Evolutionary conservation across 441 rosid species (phyloP).

Genomic region (Melastoma candidum): DNA sequence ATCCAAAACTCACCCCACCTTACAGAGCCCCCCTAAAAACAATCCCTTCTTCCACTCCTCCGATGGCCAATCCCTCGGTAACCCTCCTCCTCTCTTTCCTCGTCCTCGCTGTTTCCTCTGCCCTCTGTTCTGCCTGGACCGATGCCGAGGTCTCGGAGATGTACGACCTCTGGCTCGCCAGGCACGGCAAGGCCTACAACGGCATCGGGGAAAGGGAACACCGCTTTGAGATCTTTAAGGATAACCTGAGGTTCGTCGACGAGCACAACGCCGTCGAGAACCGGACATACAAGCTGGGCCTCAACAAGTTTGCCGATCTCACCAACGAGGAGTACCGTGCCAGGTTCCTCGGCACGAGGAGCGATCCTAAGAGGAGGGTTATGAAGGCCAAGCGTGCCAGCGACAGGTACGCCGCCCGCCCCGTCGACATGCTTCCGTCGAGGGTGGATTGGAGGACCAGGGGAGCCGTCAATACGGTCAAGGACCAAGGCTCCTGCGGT

Average conservation of each 20-base stretch:
- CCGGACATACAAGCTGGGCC: constrained; percentile 11
- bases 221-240: constrained; percentile 18
- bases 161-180: constrained; percentile 16
- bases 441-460: constrained; percentile 12
- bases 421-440: constrained; percentile 10
- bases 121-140: constrained; percentile 1
- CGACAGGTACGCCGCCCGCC: constrained; percentile 5
- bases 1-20: too few relatives aligned
- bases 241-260: constrained; percentile 16
- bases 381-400: constrained; percentile 14
- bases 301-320: constrained; percentile 16
- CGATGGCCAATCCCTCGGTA: too few relatives aligned
- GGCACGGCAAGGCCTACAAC: constrained; percentile 14
- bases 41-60: too few relatives aligned
- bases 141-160: constrained; percentile 9
- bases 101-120: too few relatives aligned
- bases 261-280: not conserved
- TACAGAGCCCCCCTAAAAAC: too few relatives aligned
- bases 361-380: constrained; percentile 9
- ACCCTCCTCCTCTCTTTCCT: too few relatives aligned
- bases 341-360: constrained; percentile 12
- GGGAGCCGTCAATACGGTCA: constrained; percentile 17
- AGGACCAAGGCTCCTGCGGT: constrained; percentile 17
- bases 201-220: constrained; percentile 11
- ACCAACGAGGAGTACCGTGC: constrained; percentile 20